Evolutionary conservation across 768 basidiomycete genomes (phyloP), one percentile per base, ranked within the genome.

Genomic region (Clitopilus passeckerianus): DNA sequence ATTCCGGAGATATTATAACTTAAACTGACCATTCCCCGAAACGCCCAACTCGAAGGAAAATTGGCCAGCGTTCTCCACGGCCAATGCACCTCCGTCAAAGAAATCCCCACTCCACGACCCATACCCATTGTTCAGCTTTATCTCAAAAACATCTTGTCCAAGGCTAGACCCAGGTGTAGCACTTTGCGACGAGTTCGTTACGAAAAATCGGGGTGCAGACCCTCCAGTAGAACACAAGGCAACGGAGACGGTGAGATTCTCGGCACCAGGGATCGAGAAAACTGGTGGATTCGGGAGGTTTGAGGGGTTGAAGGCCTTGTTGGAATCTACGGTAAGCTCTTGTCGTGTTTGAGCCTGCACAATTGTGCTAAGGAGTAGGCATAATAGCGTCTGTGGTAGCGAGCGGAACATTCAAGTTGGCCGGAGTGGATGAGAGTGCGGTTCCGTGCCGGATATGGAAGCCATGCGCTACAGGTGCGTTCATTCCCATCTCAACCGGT

Each of bases 21-120:
- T 20, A 34, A 16, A 54, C 71, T 57, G 61, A 78, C 80, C 75
- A 56, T 67, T 71, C 59, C 72, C 74, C 18, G 86, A 87, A 1
- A 86, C 72, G 2, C 80, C 84, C 12, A 91, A 63, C 65, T 91
- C 81, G 59, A 89, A 86, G 0, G 81, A 71, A 24, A 78, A 71
- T 50, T 76, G 69, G 0, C 66, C 67, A 15, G 66, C 69, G 43
- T 67, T 66, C 44, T 80, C 75, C 6, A 88, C 77, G 0, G 79
- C 75, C 23, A 91, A 66, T 20, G 80, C 71, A 1, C 83, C 88
- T 0, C 86, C 86, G 4, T 70, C 64, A 0, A 67, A 60, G 44
- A 82, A 76, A 15, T 63, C 23, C 0, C 84, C 83, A 0, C 74
- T 77, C 79, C 84, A 87, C 30, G 61, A 71, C 4, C 86, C 88